Evolutionary conservation across 345 rosid species (phyloP).

Genomic region (Citropsis articulata): DNA sequence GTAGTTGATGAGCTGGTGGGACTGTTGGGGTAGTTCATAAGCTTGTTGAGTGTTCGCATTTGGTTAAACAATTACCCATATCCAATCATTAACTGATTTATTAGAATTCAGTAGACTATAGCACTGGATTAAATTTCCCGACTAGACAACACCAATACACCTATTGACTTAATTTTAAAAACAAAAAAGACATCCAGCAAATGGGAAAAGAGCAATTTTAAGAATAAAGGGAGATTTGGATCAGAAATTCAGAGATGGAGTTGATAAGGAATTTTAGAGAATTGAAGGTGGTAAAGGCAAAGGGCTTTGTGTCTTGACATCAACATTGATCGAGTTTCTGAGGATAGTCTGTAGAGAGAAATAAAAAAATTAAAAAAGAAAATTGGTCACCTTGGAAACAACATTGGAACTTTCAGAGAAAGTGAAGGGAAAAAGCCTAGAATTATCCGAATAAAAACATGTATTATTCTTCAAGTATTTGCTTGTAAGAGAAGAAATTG

Average conservation of each 20-base stretch:
- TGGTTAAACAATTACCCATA: slow-evolving; percentile 62
- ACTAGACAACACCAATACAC: not conserved
- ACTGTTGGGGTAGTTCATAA: not conserved
- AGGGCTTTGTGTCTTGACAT: not conserved
- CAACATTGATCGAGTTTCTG: not conserved
- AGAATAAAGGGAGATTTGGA: too few relatives aligned
- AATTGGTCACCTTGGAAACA: slow-evolving; percentile 13
- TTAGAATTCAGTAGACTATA: not conserved
- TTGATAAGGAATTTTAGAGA: slow-evolving; percentile 1
- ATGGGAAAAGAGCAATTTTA: too few relatives aligned
- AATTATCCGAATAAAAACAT: too few relatives aligned
- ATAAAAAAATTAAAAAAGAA: not conserved
- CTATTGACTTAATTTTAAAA: too few relatives aligned
- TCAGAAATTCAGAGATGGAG: too few relatives aligned
- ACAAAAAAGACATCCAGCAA: too few relatives aligned
- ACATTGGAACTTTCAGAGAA: not conserved
- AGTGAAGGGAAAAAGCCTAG: too few relatives aligned
- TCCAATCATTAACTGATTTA: not conserved
- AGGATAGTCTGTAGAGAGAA: not conserved
- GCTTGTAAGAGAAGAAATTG: too few relatives aligned
- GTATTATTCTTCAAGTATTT: too few relatives aligned
- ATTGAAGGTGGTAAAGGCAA: not conserved
- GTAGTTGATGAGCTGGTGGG: too few relatives aligned
- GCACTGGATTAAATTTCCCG: not conserved
- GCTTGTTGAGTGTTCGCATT: too few relatives aligned